Evolutionary conservation across 2,329 filamentous ascomycete genomes (phyloP), one percentile per base, ranked within the genome.

Genomic region (Periconia digitata): DNA sequence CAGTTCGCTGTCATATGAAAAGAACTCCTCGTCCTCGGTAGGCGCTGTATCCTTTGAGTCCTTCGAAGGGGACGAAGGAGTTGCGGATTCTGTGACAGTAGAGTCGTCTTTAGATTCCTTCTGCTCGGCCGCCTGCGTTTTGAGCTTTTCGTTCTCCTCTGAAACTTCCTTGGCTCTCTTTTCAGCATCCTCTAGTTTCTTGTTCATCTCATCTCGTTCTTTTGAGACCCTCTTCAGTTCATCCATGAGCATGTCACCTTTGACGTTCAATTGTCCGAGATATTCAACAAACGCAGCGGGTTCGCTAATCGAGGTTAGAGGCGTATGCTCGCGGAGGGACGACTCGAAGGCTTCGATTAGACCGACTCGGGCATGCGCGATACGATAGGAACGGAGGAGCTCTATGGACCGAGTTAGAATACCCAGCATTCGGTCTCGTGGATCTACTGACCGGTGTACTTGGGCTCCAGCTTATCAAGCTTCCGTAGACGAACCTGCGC

Each of bases 311-410:
- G 90, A 92, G 4, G 89, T 89, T 29, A 97, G 76, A 2, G 94
- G 92, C 0, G 94, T 99, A 61, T 95, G 89, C 67, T 99, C 94
- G 60, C 90, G 89, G 7, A 99, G 79, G 0, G 88, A 86, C 46
- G 89, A 86, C 73, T 99, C 94, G 69, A 99, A 99, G 0, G 90
- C 88, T 65, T 97, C 94, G 63, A 97, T 95, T 2, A 88, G 84
- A 12, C 88, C 84, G 36, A 92, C 90, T 43, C 91, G 85, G 48
- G 89, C 84, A 74, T 99, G 92, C 16, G 94, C 94, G 56, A 92
- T 86, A 53, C 91, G 85, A 72, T 99, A 99, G 8, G 92, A 96
- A 47, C 90, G 87, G 42, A 97, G 78, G 1, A 99, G 79, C 64
- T 97, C 92, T 90, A 57, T n/a, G 6, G 36, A 5, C 16, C 8